Evolutionary conservation across 2,329 filamentous ascomycete genomes (phyloP).

Genomic region (Monosporascus ibericus): DNA sequence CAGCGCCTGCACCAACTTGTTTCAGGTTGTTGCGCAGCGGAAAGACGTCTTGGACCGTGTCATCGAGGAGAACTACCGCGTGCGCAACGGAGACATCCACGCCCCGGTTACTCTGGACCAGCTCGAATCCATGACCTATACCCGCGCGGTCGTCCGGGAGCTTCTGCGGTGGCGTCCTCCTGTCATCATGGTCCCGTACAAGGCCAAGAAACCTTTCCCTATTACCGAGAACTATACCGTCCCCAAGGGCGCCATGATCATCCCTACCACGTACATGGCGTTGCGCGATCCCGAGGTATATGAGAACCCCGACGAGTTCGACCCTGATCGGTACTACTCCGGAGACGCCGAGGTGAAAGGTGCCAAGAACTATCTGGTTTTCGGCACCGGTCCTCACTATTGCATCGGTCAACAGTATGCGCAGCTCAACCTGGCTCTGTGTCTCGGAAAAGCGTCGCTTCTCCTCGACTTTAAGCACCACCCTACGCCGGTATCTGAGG

Average conservation of each 20-base stretch:
- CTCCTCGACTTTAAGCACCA: constrained; percentile 87
- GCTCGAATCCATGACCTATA: constrained; percentile 84
- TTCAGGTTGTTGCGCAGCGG: constrained; percentile 88
- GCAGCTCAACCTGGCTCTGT: constrained; percentile 77
- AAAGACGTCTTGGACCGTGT: constrained; percentile 88
- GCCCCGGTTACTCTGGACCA: constrained; percentile 73
- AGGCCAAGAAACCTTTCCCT: constrained; percentile 92
- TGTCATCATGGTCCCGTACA: constrained; percentile 94
- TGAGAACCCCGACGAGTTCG: constrained; percentile 78
- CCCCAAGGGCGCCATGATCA: constrained; percentile 89
- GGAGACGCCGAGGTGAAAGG: constrained; percentile 82
- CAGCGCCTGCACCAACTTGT: constrained; percentile 89
- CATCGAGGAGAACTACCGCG: constrained; percentile 79
- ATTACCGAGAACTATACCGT: constrained; percentile 85
- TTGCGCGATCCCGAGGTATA: constrained; percentile 92
- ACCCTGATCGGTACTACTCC: constrained; percentile 85
- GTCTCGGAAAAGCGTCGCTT: constrained; percentile 86
- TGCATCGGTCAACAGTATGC: constrained; percentile 93
- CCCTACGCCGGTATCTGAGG: constrained; percentile 75
- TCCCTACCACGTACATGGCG: constrained; percentile 84
- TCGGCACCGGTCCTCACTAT: constrained; percentile 93
- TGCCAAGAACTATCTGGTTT: constrained; percentile 93
- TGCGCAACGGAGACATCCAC: constrained; percentile 68
- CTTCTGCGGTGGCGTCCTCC: constrained; percentile 90
- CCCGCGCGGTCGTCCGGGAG: constrained; percentile 85